Evolutionary conservation across 176 grass and related monocot genomes (phyloP), one percentile per base, ranked within the genome.

Genomic region (Luzula sylvatica): DNA sequence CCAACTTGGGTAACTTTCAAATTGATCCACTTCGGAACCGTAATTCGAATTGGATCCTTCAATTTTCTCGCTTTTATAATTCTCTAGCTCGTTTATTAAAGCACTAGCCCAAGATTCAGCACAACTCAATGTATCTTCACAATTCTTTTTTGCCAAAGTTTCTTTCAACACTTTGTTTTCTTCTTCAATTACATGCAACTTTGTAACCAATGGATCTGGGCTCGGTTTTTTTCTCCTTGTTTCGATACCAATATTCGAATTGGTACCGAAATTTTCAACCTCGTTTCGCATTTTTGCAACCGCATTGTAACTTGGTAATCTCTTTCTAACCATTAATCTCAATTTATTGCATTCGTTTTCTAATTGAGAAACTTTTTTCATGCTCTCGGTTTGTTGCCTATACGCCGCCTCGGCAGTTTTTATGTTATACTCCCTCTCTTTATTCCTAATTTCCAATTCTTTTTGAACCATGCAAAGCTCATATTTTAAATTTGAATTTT

Each of bases 291-390:
- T 95, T 65, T 88, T 85, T 39, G 84, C 74, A 6, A 95, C 38
- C 20, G 90, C 90, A 7, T 71, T 79, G 6, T 83, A 80, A 0
- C 90, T 83, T 2, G 90, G 90, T 2, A 95, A 70, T 3, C 77
- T 75, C 73, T 89, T 85, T 28, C 80, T 66, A 6, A 88, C 61
- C 76, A 95, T 88, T 55, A 65, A 55, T 50, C 80, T 77, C 30
- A 95, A 73, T 55, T 82, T 79, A 55, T 88, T 81, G 74, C 90
- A 95, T 67, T 95, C 84, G 40, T 43, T 65, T 41, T 88, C 90
- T 25, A 89, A 72, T 46, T 61, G 28, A 1, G 74, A 46, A 58
- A 86, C 75, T 59, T 75, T 78, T 42, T 65, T 76, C 17, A 68
- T 38, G 67, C 55, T 81, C 55, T 89, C 90, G 15, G 46, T 60